phyloP scores from a whole-genome alignment of 441 rosid genomes.

The Manihot esculenta region DNA sequence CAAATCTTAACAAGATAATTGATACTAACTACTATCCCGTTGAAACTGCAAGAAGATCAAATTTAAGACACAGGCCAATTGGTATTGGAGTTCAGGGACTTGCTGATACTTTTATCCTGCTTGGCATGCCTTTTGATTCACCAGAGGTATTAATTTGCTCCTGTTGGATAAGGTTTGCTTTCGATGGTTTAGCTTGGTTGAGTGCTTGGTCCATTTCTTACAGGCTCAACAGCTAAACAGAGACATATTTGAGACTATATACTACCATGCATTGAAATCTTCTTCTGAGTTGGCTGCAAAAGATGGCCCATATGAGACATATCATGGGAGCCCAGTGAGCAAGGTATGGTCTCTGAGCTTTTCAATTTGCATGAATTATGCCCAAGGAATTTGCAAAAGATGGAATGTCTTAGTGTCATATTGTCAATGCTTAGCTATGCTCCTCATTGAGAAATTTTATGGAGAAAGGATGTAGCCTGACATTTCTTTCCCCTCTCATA shows the following conservation, averaged over 20 bases:
- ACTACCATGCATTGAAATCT: conserved; percentile 61
- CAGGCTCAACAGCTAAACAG: conserved; percentile 71
- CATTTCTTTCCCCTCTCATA: background rate
- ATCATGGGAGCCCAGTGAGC: conserved; percentile 64
- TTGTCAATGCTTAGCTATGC: background rate
- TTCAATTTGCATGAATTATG: background rate
- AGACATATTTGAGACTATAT: conserved; percentile 73
- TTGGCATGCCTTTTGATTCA: conserved; percentile 77
- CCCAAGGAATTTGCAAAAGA: background rate
- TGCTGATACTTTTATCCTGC: conserved; percentile 73
- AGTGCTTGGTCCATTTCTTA: conserved; percentile 10
- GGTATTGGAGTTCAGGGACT: conserved; percentile 84
- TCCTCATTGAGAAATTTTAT: background rate
- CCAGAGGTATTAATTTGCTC: conserved; percentile 46
- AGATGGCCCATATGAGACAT: conserved; percentile 66
- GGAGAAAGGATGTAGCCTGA: background rate
- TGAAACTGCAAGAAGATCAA: conserved; percentile 64
- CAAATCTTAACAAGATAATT: conserved; percentile 70
- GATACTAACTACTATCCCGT: conserved; percentile 75
- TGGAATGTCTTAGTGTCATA: background rate
- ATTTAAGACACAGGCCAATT: conserved; percentile 66
- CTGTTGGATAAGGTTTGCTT: conserved; percentile 1
- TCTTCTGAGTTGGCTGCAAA: conserved; percentile 55
- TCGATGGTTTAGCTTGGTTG: background rate
- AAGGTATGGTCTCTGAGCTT: conserved; percentile 39